These are phyloP conservation scores for Amaranthus hypochondriacus DNA, from an alignment of 148 eudicot genomes.

Conservation along the genomic window DNA sequence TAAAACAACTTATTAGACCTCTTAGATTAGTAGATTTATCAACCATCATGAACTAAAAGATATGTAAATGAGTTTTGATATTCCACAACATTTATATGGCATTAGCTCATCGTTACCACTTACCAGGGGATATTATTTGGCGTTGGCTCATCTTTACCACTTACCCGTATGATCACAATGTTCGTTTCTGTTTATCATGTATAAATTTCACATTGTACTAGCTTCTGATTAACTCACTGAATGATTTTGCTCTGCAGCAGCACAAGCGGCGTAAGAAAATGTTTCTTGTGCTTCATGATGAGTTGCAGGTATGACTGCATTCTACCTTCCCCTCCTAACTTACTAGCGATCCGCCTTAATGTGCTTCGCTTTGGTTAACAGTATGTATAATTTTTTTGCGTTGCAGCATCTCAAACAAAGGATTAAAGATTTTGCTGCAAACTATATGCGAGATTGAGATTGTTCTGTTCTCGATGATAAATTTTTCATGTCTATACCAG, in stretches of 20 bases:
- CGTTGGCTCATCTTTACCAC: neutral
- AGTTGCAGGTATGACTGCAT: slow-evolving; percentile 58
- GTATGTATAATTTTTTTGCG: neutral
- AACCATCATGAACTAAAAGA: too few relatives aligned
- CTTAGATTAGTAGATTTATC: neutral
- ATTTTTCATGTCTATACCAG: neutral
- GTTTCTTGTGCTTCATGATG: slow-evolving; percentile 89
- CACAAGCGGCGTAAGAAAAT: slow-evolving; percentile 79
- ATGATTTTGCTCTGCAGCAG: slow-evolving; percentile 48
- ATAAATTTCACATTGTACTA: neutral
- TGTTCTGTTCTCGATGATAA: too few relatives aligned
- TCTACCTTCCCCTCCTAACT: neutral
- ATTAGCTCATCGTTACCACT: neutral
- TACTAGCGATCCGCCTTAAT: neutral
- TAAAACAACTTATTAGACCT: neutral
- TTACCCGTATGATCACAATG: neutral
- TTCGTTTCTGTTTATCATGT: neutral
- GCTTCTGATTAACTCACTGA: neutral
- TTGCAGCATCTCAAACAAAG: slow-evolving; percentile 76
- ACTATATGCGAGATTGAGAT: slow-evolving; percentile 40
- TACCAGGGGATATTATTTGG: neutral
- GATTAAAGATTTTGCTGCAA: slow-evolving; percentile 60
- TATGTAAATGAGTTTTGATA: too few relatives aligned
- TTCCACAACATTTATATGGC: too few relatives aligned
- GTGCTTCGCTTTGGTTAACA: neutral